Base-by-base conservation (phyloP, 2,329 filamentous ascomycete genomes). In the Gremmenia infestans region DNA sequence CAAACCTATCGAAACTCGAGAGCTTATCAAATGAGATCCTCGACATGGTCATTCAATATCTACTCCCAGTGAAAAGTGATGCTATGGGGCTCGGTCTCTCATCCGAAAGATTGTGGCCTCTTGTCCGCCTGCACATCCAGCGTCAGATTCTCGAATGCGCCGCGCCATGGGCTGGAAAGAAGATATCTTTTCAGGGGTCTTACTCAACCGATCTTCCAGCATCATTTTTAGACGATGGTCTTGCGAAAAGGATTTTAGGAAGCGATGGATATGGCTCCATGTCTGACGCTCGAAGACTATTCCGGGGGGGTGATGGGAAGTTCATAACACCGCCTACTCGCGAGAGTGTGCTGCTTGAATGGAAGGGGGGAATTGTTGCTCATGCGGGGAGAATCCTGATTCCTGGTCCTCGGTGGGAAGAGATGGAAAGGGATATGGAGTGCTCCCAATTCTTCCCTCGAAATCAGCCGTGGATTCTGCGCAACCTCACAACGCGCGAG, bases 101-200 rank as follows among this genome's bases (percentile, higher is more conserved):
- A n/a, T 50, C 48, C 12, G 42, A 45, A 19, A 45, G 42, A 45
- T 23, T 45, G 11, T 45, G 42, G 42, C 19, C 19, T 4, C 48
- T 23, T 5, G 36, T 50, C n/a, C 48, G 19, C 17, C 37, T 32
- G 5, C 48, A 39, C 17, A 39, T 32, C 25, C 22, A 47, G 40
- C 39, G 14, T 5, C 37, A 28, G 12, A 11, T 57, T 46, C 19
- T 53, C 3, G 37, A 45, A 35, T 17, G 19, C 15, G 47, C 55
- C 2, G 46, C 50, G 6, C 55, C 55, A 12, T 57, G 55, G 55
- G 55, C 55, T 6, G 42, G 42, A 9, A 39, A 25, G 17, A 47
- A 37, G 23, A 28, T 57, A 8, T 17, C 46, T 35, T 47, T 57
- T 23, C 55, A 57, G 47, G 55, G 55, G 3, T 57, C 55, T 11